Evolutionary conservation across 352 stramenopile genomes (phyloP), one percentile per base, ranked within the genome.

Genomic region (Blastocystis sp.): DNA sequence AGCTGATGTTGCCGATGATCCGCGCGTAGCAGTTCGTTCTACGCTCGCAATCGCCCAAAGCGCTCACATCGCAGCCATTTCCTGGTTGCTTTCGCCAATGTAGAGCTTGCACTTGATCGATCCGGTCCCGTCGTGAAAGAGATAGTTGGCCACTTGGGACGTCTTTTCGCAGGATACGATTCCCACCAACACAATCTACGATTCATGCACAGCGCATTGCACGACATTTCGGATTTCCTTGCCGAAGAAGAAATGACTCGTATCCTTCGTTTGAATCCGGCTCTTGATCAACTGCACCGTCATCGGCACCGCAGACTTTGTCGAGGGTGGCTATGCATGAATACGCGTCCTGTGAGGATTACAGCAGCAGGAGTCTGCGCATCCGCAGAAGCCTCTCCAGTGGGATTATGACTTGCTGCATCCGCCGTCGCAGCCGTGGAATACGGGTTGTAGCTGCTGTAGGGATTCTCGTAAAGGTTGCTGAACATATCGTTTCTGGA

Each of bases 381-480:
- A 74, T 74, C 21, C 21, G 64, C 40, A 9, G 40, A 10, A n/a
- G 40, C 45, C 7, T 52, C 40, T 48, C 21, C 7, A 28, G n/a
- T 54, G 21, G 28, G 45, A 52, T 54, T 45, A 28, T 3, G 9
- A 19, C 64, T 10, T 48, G 64, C 64, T 24, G 9, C 10, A 9
- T 48, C 21, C 40, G 10, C 42, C 28, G 64, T 14, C 9, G 7
- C 17, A 38, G n/a, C 9, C 42, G 7, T 42, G 10, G 64, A 19
- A 45, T 74, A 74, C 7, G 64, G 64, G 45, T 74, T 74, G 17
- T 34, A 74, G 43, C 45, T 74, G 40, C n/a, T 24, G 64, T 74
- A 74, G 64, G 40, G 64, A 74, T 74, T 74, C 10, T 74, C 42
- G 40, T 74, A 74, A 9, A 74, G 3, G 21, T 17, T 74, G 10